These are phyloP conservation scores for Claviceps digitariae DNA, from an alignment of 2,329 filamentous ascomycete genomes.

Conservation along the genomic window DNA sequence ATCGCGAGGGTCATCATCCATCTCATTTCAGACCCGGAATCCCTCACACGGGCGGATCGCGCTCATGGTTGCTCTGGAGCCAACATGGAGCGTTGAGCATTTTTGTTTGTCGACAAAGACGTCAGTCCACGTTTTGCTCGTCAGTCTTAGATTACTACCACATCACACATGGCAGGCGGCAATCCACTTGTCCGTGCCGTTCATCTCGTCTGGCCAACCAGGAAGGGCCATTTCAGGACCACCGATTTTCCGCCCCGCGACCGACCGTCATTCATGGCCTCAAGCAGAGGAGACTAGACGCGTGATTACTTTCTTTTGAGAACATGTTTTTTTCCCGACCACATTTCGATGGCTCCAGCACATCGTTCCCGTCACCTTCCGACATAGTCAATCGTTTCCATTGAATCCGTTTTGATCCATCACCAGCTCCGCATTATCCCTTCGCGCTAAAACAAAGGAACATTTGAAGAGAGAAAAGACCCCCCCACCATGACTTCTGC, in stretches of 20 bases:
- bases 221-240: background rate
- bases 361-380: background rate
- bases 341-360: background rate
- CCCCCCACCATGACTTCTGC: slow-evolving; percentile 12
- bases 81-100: background rate
- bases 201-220: slow-evolving; percentile 2
- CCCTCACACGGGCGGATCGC: too few species aligned
- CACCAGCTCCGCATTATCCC: background rate
- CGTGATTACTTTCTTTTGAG: background rate
- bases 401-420: background rate
- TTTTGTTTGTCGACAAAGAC: background rate
- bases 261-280: background rate
- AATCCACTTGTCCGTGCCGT: background rate
- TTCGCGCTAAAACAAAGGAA: too few species aligned
- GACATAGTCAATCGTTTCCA: background rate
- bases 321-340: background rate
- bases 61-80: too few species aligned
- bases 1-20: too few species aligned
- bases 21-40: too few species aligned
- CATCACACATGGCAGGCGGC: background rate
- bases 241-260: background rate
- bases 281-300: background rate
- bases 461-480: background rate
- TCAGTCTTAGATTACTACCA: background rate
- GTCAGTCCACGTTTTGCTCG: background rate